phyloP scores from a whole-genome alignment of 75 land plant species.

The Picea glauca region DNA sequence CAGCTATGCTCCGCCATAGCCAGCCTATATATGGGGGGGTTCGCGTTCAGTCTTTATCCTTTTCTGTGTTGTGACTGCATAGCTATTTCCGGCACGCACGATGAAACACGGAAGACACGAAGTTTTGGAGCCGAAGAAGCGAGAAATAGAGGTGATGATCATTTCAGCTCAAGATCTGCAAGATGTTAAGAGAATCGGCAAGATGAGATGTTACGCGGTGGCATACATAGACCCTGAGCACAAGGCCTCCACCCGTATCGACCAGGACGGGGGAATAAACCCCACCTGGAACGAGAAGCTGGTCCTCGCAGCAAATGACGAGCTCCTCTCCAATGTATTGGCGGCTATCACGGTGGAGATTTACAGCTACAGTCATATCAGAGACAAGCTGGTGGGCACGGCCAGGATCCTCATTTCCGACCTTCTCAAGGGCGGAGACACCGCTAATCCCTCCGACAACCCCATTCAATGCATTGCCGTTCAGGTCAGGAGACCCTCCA shows the following conservation, averaged over 20 bases:
- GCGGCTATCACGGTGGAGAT: conserved; percentile 29
- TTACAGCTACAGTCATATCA: conserved; percentile 16
- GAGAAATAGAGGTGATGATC: conserved; percentile 26
- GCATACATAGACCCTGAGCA: conserved; percentile 23
- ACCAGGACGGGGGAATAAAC: conserved; percentile 25
- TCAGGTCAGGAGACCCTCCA: conserved; percentile 32
- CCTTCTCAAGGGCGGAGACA: conserved; percentile 17
- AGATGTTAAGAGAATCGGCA: conserved; percentile 29
- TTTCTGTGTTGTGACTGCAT: too few relatives aligned
- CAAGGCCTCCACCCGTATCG: conserved; percentile 21
- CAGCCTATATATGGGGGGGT: too few relatives aligned
- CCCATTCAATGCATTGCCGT: conserved; percentile 32
- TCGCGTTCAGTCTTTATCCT: too few relatives aligned
- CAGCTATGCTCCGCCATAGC: too few relatives aligned
- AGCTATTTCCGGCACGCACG: too few relatives aligned
- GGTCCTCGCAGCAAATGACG: conserved; percentile 11
- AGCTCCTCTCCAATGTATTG: background rate
- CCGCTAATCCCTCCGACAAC: conserved; percentile 16
- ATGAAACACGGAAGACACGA: background rate
- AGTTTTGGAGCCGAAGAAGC: background rate
- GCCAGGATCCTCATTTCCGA: conserved; percentile 30
- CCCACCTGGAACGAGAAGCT: conserved; percentile 39
- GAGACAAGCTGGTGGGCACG: conserved; percentile 18
- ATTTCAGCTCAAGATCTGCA: conserved; percentile 36
- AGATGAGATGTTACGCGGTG: conserved; percentile 27